Conservation (phyloP, 306 rosid genomes). For the Albizia julibrissin region DNA sequence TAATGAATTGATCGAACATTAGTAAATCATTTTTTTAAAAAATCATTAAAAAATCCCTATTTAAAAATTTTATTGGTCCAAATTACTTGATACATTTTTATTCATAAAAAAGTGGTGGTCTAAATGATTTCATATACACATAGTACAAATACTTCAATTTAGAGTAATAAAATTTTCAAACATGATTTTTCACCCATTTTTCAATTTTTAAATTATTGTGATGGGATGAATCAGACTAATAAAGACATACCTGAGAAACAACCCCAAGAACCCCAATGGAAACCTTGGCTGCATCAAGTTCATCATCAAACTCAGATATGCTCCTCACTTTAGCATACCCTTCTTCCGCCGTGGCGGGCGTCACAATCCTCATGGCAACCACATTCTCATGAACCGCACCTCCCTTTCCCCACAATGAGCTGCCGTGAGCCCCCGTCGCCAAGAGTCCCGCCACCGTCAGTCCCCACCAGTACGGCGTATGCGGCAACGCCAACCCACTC, state of each 20-base stretch:
- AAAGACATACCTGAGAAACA: constrained; percentile 64
- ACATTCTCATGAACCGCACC: constrained; percentile 78
- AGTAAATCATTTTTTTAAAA: too few relatives aligned
- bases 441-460: constrained; percentile 73
- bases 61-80: too few relatives aligned
- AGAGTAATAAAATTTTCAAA: too few relatives aligned
- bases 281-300: constrained; percentile 68
- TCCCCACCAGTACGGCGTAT: constrained; percentile 84
- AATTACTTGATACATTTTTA: too few relatives aligned
- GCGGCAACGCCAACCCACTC: constrained; percentile 63
- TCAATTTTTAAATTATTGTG: too few relatives aligned
- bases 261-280: constrained; percentile 87
- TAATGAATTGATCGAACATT: too few relatives aligned
- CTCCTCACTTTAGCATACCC: constrained; percentile 61
- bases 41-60: too few relatives aligned
- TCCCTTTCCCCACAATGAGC: constrained; percentile 82
- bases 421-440: constrained; percentile 89
- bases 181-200: too few relatives aligned
- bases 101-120: too few relatives aligned
- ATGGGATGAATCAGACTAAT: too few relatives aligned
- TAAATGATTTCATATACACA: too few relatives aligned
- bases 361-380: constrained; percentile 51
- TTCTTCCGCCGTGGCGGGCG: constrained; percentile 45
- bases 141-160: too few relatives aligned
- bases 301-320: constrained; percentile 43